Base-by-base conservation (phyloP, 345 rosid genomes). In the Clausena lansium region DNA sequence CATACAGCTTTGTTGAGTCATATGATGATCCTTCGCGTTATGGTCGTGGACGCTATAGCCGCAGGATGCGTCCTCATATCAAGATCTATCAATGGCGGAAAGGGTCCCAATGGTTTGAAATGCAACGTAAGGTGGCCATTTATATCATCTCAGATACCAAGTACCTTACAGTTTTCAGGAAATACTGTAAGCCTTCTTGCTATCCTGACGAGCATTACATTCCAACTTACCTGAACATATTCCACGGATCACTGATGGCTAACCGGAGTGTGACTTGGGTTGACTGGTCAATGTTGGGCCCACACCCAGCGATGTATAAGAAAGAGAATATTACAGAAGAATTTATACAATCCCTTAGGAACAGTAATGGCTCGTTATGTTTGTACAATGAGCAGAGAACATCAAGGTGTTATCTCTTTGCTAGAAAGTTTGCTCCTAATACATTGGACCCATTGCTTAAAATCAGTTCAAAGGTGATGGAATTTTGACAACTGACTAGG, bases 41-140 rank as follows among this genome's bases (percentile, higher is more conserved):
- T 69, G 97, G 93, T 0, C 95, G 98, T 58, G 98, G 98, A 15
- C 95, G 98, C 67, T 95, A 91, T 88, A 93, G 78, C 86, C 91
- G 91, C 58, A 85, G 81, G 82, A 95, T 95, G 98, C 93, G 86
- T 73, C 98, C 98, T 0, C 78, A 91, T 77, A 91, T 95, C 61
- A 83, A 79, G 71, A 92, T 93, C 83, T 83, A 86, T 76, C 95
- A 95, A 9, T 95, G 98, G 97, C 87, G 98, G 71, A 91, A 94
- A 81, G 98, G 97, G 24, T 94, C 97, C 57, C 98, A 94, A 61
- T 95, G 98, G 98, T 93, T 95, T 33, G 98, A 95, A 86, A 88
- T 91, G 68, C 87, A 88, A 41, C 95, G 98, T 4, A 72, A 82
- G 50, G 67, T 93, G 73, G 98, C 98, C 22, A 74, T 87, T 69